Percentiles rank a stretch among this genome's conserved stretches.
Evolutionary conservation across 768 basidiomycete genomes (phyloP).

Genomic region (Lactarius akahatsu): DNA sequence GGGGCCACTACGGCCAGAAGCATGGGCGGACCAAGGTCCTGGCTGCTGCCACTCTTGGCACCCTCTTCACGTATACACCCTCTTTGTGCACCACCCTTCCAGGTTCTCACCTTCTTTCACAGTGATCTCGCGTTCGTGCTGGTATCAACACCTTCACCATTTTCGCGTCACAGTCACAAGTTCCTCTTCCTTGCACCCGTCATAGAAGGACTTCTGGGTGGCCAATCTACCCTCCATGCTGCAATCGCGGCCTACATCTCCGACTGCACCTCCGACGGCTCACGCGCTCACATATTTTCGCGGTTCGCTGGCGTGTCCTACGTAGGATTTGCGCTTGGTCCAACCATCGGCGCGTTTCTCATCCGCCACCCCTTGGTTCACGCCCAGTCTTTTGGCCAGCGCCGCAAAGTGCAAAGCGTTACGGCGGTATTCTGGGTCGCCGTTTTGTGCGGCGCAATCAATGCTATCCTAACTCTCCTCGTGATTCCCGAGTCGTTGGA

Average conservation of each 20-base stretch:
- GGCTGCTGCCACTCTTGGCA: conserved; percentile 61
- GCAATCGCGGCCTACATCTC: conserved; percentile 70
- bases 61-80: conserved; percentile 67
- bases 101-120: conserved; percentile 18
- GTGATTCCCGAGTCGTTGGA: conserved; percentile 50
- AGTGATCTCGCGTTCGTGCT: conserved; percentile 81
- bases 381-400: conserved; percentile 28
- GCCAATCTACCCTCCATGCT: conserved; percentile 64
- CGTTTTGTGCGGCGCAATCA: conserved; percentile 45
- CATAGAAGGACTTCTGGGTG: conserved; percentile 78
- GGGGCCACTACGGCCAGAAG: conserved; percentile 78
- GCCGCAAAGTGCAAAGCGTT: conserved; percentile 39
- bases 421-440: conserved; percentile 56
- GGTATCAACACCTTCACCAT: conserved; percentile 63
- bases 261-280: conserved; percentile 80
- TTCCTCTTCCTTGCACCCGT: conserved; percentile 76
- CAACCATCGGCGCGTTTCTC: conserved; percentile 59
- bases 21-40: conserved; percentile 77
- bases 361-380: conserved; percentile 46
- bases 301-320: conserved; percentile 76
- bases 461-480: conserved; percentile 59
- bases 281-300: conserved; percentile 57
- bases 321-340: conserved; percentile 75
- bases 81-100: conserved; percentile 36
- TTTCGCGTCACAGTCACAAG: conserved; percentile 65